Evolutionary conservation across 768 basidiomycete species (phyloP), one percentile per base, ranked within the genome.

Genomic region (Pulveroboletus sp.): DNA sequence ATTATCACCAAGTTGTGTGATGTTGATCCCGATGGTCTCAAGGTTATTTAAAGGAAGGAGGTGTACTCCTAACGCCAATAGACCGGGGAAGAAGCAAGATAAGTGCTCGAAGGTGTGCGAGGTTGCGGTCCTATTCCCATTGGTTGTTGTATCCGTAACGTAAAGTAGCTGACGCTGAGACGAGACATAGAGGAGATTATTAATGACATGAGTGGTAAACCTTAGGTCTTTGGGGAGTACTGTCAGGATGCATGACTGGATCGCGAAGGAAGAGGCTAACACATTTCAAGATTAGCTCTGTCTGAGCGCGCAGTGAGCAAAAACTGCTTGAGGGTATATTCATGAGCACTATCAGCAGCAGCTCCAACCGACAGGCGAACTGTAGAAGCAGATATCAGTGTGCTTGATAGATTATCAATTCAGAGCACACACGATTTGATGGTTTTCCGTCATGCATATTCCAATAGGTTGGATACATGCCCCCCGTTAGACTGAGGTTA

Each of bases 291-390:
- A 51, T 76, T 81, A 13, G 65, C 66, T 59, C 73, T 78, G 60
- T 89, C 85, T 5, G 75, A 76, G 57, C 77, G 75, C 11, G 76
- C 82, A 6, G 83, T 84, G 41, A 89, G 71, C 8, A 89, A 69
- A 64, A 82, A 86, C 47, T 83, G 78, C 59, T 89, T 89, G 49
- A 89, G 75, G 26, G 84, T 76, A 59, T 89, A 89, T 66, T 89
- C 87, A 53, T 89, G 86, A 10, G 77, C 78, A 58, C 87, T 89
- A 59, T 89, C 87, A 6, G 84, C 82, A 46, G 75, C 73, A 7
- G 78, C 80, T 26, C 86, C 87, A 7, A 87, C 79, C 1, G 84
- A 81, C 6, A 83, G 50, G 56, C 68, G 76, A 15, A 60, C 76
- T 63, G 27, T 33, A 10, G 36, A 30, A 3, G 31, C 30, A 55